Base-by-base conservation (phyloP, 1,284 basidiomycete genomes). In the Cystobasidium slooffiae region DNA sequence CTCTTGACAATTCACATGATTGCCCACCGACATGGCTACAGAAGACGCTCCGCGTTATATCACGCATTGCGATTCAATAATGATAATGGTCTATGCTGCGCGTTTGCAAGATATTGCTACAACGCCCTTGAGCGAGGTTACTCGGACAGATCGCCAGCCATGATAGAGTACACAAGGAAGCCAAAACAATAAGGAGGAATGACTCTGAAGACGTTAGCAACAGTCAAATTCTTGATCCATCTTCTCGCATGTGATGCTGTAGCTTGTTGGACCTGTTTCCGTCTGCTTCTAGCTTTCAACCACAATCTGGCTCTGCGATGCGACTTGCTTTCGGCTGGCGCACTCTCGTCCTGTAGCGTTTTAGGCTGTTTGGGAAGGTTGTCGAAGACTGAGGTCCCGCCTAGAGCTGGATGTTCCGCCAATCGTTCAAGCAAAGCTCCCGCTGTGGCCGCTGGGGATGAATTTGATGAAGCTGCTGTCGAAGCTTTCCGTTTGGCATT, bases 151-250 rank as follows among this genome's bases (percentile, higher is more conserved):
- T 73, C 70, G 20, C 58, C 70, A 3, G 62, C 52, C 49, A 73
- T 56, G 14, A 59, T 64, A 10, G 70, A 46, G 66, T 73, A 73
- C 18, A 73, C 70, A 10, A 73, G 63, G 37, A 73, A 73, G 52
- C 70, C 70, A 20, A 56, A 65, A 37, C 62, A 65, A 47, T 73
- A 73, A n/a, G 70, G 70, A 14, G 70, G 70, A 20, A 73, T 73
- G 22, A 73, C 39, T 22, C 63, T 43, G 55, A 73, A 73, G 22
- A 73, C 47, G 14, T 73, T 73, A 8, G 53, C 52, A 14, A 66
- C 62, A 7, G 70, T 66, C 43, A 65, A 14, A 2, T 52, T 53
- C 49, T 43, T 43, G 16, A 24, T 37, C 64, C 64, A 66, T 66
- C 51, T 63, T 6, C 61, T 41, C 43, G 47, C 47, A 24, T 63